Evolutionary conservation across 805 yeast species (phyloP).

Genomic region (Wickerhamomyces xylosicus): DNA sequence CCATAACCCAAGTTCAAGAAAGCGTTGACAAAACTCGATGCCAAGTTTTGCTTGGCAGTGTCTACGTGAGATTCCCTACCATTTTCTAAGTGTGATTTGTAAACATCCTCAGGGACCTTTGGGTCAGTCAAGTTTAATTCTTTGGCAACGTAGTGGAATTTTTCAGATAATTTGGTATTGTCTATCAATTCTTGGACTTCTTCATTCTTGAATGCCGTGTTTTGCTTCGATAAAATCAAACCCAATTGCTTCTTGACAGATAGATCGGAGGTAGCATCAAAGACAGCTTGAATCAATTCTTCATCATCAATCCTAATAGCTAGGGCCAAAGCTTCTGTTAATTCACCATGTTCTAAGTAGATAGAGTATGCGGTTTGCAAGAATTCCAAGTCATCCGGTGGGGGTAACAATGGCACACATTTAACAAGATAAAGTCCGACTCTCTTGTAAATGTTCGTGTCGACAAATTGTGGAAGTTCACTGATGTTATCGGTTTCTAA

Average conservation of each 20-base stretch:
- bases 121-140: slow-evolving; percentile 87
- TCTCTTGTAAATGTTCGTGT: slow-evolving; percentile 72
- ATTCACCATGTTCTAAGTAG: slow-evolving; percentile 65
- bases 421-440: slow-evolving; percentile 92
- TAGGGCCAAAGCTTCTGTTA: slow-evolving; percentile 82
- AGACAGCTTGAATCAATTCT: slow-evolving; percentile 65
- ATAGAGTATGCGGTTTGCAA: slow-evolving; percentile 82
- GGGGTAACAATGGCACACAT: slow-evolving; percentile 93
- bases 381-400: slow-evolving; percentile 84
- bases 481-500: slow-evolving; percentile 85
- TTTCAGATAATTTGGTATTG: slow-evolving; percentile 68
- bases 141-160: slow-evolving; percentile 68
- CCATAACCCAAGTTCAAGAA: slow-evolving; percentile 89
- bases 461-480: slow-evolving; percentile 73
- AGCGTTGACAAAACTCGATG: slow-evolving; percentile 88
- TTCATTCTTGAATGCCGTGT: slow-evolving; percentile 64
- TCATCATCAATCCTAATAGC: slow-evolving; percentile 88
- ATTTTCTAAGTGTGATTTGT: slow-evolving; percentile 82
- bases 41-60: slow-evolving; percentile 91
- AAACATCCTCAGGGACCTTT: slow-evolving; percentile 89
- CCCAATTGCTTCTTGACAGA: slow-evolving; percentile 84
- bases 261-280: slow-evolving; percentile 67
- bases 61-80: slow-evolving; percentile 58
- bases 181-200: slow-evolving; percentile 79
- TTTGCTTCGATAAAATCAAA: slow-evolving; percentile 78